Conservation (phyloP, 331 rosid species). For the Ulmus americana region DNA sequence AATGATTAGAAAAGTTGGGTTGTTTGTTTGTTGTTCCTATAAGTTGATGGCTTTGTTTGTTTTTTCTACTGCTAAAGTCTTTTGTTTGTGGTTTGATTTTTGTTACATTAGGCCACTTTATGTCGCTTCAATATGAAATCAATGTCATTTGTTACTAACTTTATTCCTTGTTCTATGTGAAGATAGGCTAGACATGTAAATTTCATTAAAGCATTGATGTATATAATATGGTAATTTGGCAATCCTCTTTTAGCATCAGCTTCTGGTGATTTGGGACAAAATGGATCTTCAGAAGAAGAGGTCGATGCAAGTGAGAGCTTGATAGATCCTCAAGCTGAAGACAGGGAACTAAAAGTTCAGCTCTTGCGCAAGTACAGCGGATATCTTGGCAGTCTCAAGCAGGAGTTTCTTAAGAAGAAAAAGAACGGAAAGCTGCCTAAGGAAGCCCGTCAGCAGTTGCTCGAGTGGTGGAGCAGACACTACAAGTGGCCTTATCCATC, state of each 20-base stretch:
- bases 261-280: conserved; percentile 17
- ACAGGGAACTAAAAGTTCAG: conserved; percentile 30
- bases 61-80: background rate
- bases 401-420: conserved; percentile 43
- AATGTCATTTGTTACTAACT: too few relatives aligned
- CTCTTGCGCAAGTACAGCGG: conserved; percentile 42
- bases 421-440: conserved; percentile 46
- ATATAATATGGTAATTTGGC: background rate
- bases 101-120: too few relatives aligned
- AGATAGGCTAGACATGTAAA: too few relatives aligned
- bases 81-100: background rate
- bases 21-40: background rate
- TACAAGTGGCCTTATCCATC: conserved; percentile 56
- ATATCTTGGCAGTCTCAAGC: conserved; percentile 39
- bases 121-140: too few relatives aligned
- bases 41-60: too few relatives aligned
- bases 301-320: conserved; percentile 18
- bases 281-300: conserved; percentile 26
- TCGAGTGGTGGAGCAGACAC: conserved; percentile 50
- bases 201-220: too few relatives aligned
- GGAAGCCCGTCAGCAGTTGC: conserved; percentile 41
- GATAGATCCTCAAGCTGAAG: conserved; percentile 29
- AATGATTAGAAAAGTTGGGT: background rate
- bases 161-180: too few relatives aligned
- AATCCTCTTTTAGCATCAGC: background rate